A percentile compares a stretch with the other conserved stretches of the same genome.
Evolutionary conservation across 257 asterid species (phyloP).

Genomic region (Rubia yunnanensis): DNA sequence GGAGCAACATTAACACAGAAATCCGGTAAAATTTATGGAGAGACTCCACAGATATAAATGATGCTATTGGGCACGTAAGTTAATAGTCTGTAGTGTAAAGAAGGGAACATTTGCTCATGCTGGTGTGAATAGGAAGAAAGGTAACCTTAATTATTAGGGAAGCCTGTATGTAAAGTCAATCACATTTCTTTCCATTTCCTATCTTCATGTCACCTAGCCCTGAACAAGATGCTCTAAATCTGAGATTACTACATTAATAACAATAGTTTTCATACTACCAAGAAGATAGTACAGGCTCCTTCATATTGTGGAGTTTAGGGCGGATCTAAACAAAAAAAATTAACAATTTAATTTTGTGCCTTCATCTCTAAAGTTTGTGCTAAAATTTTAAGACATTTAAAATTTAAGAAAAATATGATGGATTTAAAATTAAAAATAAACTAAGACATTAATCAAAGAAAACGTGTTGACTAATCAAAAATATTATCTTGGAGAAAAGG

Average conservation of each 20-base stretch:
- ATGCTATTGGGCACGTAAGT: not conserved
- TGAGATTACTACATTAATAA: not conserved
- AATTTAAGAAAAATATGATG: no score
- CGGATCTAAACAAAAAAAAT: no score
- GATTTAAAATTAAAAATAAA: no score
- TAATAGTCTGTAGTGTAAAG: not conserved
- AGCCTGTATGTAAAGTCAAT: conserved; percentile 35
- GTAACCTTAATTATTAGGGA: conserved; percentile 12
- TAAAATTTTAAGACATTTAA: no score
- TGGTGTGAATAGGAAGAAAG: conserved; percentile 25
- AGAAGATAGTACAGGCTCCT: no score
- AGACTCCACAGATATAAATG: not conserved
- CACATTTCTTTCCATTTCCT: conserved; percentile 24
- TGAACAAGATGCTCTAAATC: conserved; percentile 52
- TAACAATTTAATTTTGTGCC: no score
- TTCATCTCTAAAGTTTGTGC: no score
- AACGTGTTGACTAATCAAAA: no score
- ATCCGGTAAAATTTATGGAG: not conserved
- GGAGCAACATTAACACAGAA: not conserved
- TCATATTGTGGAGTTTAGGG: no score
- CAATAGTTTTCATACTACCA: conserved; percentile 20
- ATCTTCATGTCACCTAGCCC: conserved; percentile 62
- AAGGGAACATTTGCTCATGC: conserved; percentile 12
- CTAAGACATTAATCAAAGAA: no score
- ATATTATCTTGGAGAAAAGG: no score